phyloP scores from a whole-genome alignment of 441 rosid genomes.

The Biscutella laevigata region DNA sequence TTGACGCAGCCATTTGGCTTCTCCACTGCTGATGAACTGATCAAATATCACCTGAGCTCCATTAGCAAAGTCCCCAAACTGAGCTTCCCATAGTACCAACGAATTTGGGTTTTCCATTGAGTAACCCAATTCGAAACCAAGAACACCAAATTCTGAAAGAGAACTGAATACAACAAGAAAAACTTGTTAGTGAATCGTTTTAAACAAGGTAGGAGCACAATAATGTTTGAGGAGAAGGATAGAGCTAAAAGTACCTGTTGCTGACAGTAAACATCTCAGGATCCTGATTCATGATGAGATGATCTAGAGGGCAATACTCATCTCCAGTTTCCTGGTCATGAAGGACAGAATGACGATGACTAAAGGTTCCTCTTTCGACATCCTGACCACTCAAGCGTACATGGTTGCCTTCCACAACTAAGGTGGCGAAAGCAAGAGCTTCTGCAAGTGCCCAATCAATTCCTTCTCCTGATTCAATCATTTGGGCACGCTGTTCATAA shows the following conservation, averaged over 20 bases:
- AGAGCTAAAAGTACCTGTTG: constrained; percentile 51
- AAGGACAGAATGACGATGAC: constrained; percentile 84
- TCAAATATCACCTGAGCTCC: constrained; percentile 97
- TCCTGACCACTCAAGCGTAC: constrained; percentile 98
- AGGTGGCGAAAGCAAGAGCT: constrained; percentile 90
- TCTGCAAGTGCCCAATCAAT: constrained; percentile 96
- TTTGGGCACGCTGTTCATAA: constrained; percentile 73
- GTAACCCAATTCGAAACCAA: constrained; percentile 96
- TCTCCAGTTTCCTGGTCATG: constrained; percentile 94
- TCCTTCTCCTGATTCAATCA: constrained; percentile 91
- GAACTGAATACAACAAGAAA: constrained; percentile 47
- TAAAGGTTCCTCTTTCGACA: constrained; percentile 97
- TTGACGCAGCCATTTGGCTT: constrained; percentile 95
- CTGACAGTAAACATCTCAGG: constrained; percentile 98
- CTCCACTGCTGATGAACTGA: constrained; percentile 92
- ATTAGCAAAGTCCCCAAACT: constrained; percentile 90
- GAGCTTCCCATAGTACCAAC: constrained; percentile 93
- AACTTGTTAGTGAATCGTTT: neutral
- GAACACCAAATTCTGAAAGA: constrained; percentile 92
- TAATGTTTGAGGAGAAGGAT: neutral
- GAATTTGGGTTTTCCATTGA: constrained; percentile 94
- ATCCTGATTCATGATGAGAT: constrained; percentile 70
- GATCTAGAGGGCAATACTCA: constrained; percentile 84
- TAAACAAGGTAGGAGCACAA: neutral
- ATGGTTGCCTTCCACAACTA: constrained; percentile 90